Base-by-base conservation (phyloP, 352 stramenopile species). In the Globisporangium abappressorium region DNA sequence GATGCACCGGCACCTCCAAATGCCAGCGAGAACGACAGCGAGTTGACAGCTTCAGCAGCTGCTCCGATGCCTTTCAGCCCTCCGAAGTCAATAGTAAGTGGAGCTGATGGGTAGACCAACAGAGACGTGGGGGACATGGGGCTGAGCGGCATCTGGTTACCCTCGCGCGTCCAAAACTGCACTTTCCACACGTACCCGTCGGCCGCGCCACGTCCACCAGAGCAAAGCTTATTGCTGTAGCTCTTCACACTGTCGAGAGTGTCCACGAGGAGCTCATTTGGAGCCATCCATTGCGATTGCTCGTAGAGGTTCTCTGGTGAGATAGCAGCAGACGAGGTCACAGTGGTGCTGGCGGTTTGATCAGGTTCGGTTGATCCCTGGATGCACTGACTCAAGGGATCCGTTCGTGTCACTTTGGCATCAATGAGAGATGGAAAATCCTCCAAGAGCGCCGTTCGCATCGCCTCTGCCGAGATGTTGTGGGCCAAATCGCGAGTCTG, bases 161-260 rank as follows among this genome's bases (percentile, higher is more conserved):
- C 94, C 9, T 76, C 63, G 8, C 82, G 71, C 1, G 95, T 98
- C 73, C 89, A 97, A 28, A 98, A 74, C 56, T 94, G 93, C 15
- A 99, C 55, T 38, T 94, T 97, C 94, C 95, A 99, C 18, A 90
- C 86, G 43, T 96, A 88, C 0, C 84, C 94, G 24, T 86, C 85
- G 3, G 84, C 89, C 62, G 80, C 77, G n/a, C 81, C 86, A 33
- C 88, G 86, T 22, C 94, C 94, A 66, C 89, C 71, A 8, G 76
- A 57, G 64, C 96, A 99, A 15, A 94, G 73, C 22, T 94, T 95
- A 66, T 97, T 78, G 3, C 22, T 36, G 54, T 71, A 80, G 69
- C 64, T 79, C 60, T 87, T 89, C 47, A 80, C 77, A 34, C 76
- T 87, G 54, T 91, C 82, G 1, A 65, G 14, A 0, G 60, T 57